Base-by-base conservation (phyloP, 768 basidiomycete genomes). In the Macrolepiota albuminosa region DNA sequence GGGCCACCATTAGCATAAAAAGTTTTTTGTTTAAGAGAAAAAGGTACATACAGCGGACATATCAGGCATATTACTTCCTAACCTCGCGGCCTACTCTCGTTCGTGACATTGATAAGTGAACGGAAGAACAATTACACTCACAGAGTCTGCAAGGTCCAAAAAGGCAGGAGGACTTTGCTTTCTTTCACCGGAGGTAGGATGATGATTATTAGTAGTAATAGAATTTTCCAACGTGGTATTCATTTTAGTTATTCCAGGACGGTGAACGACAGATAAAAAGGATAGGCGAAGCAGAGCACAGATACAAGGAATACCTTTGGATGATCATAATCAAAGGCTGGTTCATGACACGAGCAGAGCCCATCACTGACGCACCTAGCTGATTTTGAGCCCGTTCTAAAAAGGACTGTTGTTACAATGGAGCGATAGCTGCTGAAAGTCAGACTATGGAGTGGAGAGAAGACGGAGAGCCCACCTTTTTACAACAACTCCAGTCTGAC, bases 111-210 rank as follows among this genome's bases (percentile, higher is more conserved):
- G 54, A 56, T 58, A 54, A 46, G 57, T 39, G 50, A 62, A 65
- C 64, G 56, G 62, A 61, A 26, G 56, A 21, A 63, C 37, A 62
- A 48, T 47, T 57, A 45, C 58, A 83, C 91, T 68, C 72, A 94
- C 93, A 66, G 93, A 93, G 77, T 95, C 93, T 61, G 93, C 93
- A 68, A 95, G 86, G 80, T 95, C 93, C 76, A 95, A 81, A 76
- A 95, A 95, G 59, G 93, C 93, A 64, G 93, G 91, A 21, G 93
- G 92, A 74, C 88, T 93, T 69, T 89, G 88, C 79, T 90, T 92
- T 72, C 86, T 80, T 65, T 84, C 87, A 70, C 87, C 87, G 55
- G 82, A 77, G 72, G 84, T 68, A 69, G 82, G 73, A 71, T 77
- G 82, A 85, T 84, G 83, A 87, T 89, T 85, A 82, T 83, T 82